Evolutionary conservation across 345 rosid genomes (phyloP).

Genomic region (sweet orange (Citrus sinensis)): DNA sequence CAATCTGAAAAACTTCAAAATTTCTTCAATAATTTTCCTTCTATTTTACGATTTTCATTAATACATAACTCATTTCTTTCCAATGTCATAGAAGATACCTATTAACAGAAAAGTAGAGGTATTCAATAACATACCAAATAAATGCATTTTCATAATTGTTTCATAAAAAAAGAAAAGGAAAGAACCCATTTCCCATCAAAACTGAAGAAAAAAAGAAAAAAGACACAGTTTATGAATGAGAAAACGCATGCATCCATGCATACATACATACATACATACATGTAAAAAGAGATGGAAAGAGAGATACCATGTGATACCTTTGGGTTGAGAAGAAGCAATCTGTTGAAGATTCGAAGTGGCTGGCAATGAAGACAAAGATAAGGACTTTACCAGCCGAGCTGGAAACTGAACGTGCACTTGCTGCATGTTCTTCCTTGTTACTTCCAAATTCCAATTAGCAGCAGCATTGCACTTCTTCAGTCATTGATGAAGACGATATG

Average conservation of each 20-base stretch:
- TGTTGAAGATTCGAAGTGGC: constrained; percentile 32
- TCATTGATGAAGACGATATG: not conserved
- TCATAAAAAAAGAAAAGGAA: not conserved
- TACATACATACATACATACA: not conserved
- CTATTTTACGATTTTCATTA: not conserved
- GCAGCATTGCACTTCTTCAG: too few species aligned
- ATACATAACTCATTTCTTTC: not conserved
- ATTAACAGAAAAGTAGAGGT: not conserved
- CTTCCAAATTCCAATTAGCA: too few species aligned
- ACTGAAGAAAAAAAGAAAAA: not conserved
- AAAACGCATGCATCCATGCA: not conserved
- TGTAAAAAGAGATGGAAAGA: not conserved
- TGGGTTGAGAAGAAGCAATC: constrained; percentile 42
- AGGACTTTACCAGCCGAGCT: constrained; percentile 38
- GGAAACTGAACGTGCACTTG: constrained; percentile 33
- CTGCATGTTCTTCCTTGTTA: constrained; percentile 13
- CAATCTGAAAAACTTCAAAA: not conserved
- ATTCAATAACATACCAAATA: not conserved
- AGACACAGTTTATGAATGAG: not conserved
- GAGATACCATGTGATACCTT: constrained; percentile 26
- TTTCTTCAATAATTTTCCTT: not conserved
- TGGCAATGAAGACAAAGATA: constrained; percentile 32
- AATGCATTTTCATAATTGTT: not conserved
- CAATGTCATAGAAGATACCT: not conserved
- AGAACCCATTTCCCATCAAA: not conserved